Evolutionary conservation across 768 basidiomycete species (phyloP), one percentile per base, ranked within the genome.

Genomic region (Psilocybe cubensis): DNA sequence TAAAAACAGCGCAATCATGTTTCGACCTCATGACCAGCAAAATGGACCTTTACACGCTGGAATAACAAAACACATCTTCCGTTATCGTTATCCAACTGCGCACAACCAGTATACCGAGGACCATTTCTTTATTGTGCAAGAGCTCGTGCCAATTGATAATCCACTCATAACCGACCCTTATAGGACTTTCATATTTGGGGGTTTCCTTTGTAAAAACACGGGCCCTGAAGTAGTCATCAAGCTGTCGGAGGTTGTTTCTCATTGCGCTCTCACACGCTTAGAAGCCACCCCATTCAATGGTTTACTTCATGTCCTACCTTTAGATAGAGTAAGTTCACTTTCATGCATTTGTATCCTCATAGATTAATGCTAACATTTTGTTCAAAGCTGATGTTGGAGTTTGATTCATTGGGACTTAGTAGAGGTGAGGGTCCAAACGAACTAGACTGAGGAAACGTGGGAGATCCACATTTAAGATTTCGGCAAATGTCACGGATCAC

Each of bases 1-100:
- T 20, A 40, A 45, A 21, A 43, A 56, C 31, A 56, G 54, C 28
- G 44, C 20, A 12, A 45, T 60, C 31, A 40, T 56, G n/a, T 60
- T 60, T 35, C 49, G 42, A 29, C 42, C 40, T 11, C 21, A 21
- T 23, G 21, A 29, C 33, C 11, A 25, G 0, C 14, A 24, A 12
- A 23, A 23, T n/a, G n/a, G 29, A 20, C 31, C 31, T 33, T 29
- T 31, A 8, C 45, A 35, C 4, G 40, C 59, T 5, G 59, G 54
- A 11, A 52, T 50, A 3, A 52, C 46, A 14, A 45, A 42, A 14
- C 20, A 25, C n/a, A 59, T 59, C 12, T 59, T 59, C 42, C 52
- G 31, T 25, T 59, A 54, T 50, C 6, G 14, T 23, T 54, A 50
- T 33, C 3, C 23, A 3, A 11, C 10, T 8, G 43, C 18, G 9